Base-by-base conservation (phyloP, 768 basidiomycete species). In the Auricularia cornea region DNA sequence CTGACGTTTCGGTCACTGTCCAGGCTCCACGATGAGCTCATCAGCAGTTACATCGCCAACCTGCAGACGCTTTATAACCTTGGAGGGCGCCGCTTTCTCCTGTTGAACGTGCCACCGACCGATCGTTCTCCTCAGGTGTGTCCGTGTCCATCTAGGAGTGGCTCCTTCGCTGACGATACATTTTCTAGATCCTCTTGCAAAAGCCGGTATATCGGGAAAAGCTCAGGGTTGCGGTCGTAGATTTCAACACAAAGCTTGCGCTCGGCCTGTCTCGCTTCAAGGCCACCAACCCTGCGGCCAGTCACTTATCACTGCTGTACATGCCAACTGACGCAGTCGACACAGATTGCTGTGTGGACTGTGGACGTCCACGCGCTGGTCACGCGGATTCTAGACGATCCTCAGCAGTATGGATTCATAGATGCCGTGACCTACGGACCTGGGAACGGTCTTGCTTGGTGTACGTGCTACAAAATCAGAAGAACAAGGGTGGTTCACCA, bases 21-120 rank as follows among this genome's bases (percentile, higher is more conserved):
- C 62, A 82, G 80, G 14, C 84, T 84, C 71, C 74, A 79, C 5
- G 81, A 82, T 60, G 73, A 71, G 1, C 76, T 84, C 32, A 72
- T 84, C 44, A 72, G 78, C 61, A 77, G 76, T 2, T 79, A 85
- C 64, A 84, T 84, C 63, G 79, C 75, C 0, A 73, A 81, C 59
- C 77, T 83, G 1, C 75, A 83, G 63, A 76, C 82, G 60, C 72
- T 83, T 23, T 81, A 82, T 73, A 73, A 76, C 51, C 78, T 72
- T 32, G 87, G 87, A 18, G 87, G 80, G 10, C 76, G 86, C 40
- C 83, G 83, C 62, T 87, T 86, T 74, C 72, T 87, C 18, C 83
- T 86, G 73, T 75, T 86, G 60, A 85, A 81, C 32, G 84, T 87
- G 18, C 85, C 85, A 3, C 84, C 84, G 1, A 75, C 79, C n/a